Evolutionary conservation across 768 basidiomycete genomes (phyloP).

Genomic region (Tylopilus felleus): DNA sequence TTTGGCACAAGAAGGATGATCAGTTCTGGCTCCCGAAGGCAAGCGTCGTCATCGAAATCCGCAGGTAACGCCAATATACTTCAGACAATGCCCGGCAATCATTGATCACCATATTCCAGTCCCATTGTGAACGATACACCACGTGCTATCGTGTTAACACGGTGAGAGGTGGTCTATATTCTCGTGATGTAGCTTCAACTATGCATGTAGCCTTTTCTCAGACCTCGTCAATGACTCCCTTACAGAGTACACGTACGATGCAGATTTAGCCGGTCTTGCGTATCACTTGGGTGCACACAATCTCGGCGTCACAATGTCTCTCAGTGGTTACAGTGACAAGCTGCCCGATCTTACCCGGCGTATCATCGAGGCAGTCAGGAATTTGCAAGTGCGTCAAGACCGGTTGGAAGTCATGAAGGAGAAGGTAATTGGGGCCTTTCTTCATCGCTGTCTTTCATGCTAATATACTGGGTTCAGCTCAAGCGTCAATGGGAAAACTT

Average conservation of each 20-base stretch:
- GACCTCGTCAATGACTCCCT: slow-evolving; percentile 88
- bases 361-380: slow-evolving; percentile 66
- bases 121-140: slow-evolving; percentile 60
- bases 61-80: slow-evolving; percentile 47
- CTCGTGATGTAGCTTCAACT: background rate
- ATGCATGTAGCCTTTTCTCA: slow-evolving; percentile 61
- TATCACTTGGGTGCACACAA: slow-evolving; percentile 64
- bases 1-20: slow-evolving; percentile 99
- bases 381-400: slow-evolving; percentile 60
- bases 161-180: slow-evolving; percentile 38
- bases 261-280: slow-evolving; percentile 82
- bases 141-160: slow-evolving; percentile 67
- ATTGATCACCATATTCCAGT: slow-evolving; percentile 33
- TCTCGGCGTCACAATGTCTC: slow-evolving; percentile 62
- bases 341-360: slow-evolving; percentile 67
- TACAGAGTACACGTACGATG: slow-evolving; percentile 89
- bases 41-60: slow-evolving; percentile 67
- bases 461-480: slow-evolving; percentile 41
- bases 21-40: slow-evolving; percentile 94
- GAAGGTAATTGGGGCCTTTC: slow-evolving; percentile 47
- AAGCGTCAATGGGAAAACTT: slow-evolving; percentile 84
- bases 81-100: background rate
- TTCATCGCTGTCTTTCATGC: background rate
- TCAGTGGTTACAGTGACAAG: slow-evolving; percentile 93
- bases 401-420: slow-evolving; percentile 82